phyloP scores from a whole-genome alignment of 106 monocot species.

The Cymbidium sinense region DNA sequence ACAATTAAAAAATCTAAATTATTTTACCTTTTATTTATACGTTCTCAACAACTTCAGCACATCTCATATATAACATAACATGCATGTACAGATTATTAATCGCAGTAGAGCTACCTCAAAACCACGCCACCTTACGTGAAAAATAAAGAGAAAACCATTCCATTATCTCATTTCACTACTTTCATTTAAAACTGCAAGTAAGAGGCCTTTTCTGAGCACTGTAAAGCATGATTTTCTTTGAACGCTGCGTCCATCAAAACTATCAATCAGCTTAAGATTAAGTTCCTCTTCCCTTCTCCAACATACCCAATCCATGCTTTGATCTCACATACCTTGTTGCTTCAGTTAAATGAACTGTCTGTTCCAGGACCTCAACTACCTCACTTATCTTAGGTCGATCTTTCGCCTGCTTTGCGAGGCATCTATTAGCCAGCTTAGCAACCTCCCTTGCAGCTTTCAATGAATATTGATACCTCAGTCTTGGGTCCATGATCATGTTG shows the following conservation, averaged over 20 bases:
- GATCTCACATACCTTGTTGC: neutral
- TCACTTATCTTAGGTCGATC: constrained; percentile 23
- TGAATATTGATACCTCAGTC: constrained; percentile 20
- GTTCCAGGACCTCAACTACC: constrained; percentile 15
- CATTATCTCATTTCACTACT: neutral
- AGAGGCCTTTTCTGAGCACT: neutral
- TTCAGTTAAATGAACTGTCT: neutral
- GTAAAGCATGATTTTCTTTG: neutral
- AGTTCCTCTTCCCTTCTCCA: constrained; percentile 4
- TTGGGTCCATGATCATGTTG: constrained; percentile 31
- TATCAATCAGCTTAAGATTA: neutral
- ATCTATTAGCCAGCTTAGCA: constrained; percentile 17
- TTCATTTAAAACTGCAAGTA: neutral
- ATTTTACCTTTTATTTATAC: too few species aligned
- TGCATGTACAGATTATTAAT: too few species aligned
- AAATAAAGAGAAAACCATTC: neutral
- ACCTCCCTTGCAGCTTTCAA: constrained; percentile 20
- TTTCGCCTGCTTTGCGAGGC: constrained; percentile 19
- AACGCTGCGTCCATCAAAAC: neutral
- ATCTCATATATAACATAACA: too few species aligned
- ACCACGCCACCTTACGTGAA: too few species aligned
- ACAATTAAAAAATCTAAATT: too few species aligned
- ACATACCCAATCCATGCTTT: neutral
- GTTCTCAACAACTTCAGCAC: too few species aligned
- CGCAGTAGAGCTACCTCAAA: too few species aligned